phyloP scores from a whole-genome alignment of 441 rosid species.

The Melastoma candidum region DNA sequence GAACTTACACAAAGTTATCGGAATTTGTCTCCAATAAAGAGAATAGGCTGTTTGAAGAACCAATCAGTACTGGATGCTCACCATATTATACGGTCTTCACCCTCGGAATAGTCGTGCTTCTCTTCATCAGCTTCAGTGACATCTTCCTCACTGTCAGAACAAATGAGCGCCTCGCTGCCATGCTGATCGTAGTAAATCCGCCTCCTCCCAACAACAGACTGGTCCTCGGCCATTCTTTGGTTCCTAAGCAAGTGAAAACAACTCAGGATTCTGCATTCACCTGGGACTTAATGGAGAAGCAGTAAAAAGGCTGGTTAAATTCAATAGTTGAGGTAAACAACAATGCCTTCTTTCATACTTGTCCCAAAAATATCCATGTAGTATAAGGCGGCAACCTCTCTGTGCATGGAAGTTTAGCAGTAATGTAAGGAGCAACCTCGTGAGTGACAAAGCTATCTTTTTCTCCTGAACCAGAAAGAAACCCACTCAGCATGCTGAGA shows the following conservation, averaged over 20 bases:
- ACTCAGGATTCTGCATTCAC: conserved; percentile 16
- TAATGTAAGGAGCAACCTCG: conserved; percentile 39
- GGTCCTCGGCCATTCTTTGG: conserved; percentile 78
- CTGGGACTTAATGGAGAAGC: conserved; percentile 12
- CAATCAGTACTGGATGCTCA: conserved; percentile 20
- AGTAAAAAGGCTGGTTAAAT: conserved; percentile 3
- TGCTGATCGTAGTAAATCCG: conserved; percentile 64
- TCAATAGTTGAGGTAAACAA: background rate
- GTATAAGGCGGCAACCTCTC: conserved; percentile 66
- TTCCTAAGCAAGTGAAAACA: conserved; percentile 51
- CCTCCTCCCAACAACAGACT: conserved; percentile 80
- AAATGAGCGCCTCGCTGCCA: conserved; percentile 88
- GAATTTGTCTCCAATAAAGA: background rate
- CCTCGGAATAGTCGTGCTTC: conserved; percentile 49
- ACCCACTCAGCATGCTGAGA: conserved; percentile 38
- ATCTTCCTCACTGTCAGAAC: conserved; percentile 66
- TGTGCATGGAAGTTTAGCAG: conserved; percentile 37
- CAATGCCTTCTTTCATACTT: conserved; percentile 28
- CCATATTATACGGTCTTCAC: conserved; percentile 64
- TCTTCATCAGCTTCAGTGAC: conserved; percentile 50
- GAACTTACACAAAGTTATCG: too few species aligned
- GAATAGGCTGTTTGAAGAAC: background rate
- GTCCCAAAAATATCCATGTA: conserved; percentile 55
- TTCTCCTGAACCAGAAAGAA: conserved; percentile 49
- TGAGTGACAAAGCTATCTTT: conserved; percentile 47